phyloP scores from a whole-genome alignment of 2,329 filamentous ascomycete species.

The Alternaria conjuncta region DNA sequence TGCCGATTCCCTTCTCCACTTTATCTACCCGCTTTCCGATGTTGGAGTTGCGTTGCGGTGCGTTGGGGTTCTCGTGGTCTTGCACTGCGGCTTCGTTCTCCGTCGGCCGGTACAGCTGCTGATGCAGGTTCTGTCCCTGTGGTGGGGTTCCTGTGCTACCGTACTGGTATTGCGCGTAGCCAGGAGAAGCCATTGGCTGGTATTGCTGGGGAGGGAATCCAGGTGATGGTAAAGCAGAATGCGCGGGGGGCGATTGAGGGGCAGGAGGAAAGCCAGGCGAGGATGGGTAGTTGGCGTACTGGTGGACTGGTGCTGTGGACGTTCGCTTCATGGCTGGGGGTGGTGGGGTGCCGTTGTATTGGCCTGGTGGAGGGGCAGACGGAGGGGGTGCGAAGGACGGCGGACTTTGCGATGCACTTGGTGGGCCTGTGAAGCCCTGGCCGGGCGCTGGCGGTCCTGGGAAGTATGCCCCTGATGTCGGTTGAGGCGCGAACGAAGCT shows the following conservation, averaged over 20 bases:
- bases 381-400: conserved; percentile 51
- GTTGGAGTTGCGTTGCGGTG: conserved; percentile 53
- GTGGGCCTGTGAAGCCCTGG: conserved; percentile 42
- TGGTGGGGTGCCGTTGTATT: conserved; percentile 30
- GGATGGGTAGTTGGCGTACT: conserved; percentile 49
- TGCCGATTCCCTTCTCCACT: conserved; percentile 72
- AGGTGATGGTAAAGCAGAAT: conserved; percentile 49
- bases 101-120: conserved; percentile 73
- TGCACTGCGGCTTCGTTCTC: conserved; percentile 60
- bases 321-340: conserved; percentile 39
- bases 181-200: conserved; percentile 49
- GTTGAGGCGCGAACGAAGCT: conserved; percentile 41
- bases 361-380: conserved; percentile 33
- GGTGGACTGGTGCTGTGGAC: conserved; percentile 41
- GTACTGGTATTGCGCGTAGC: conserved; percentile 64
- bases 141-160: conserved; percentile 39
- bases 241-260: conserved; percentile 36
- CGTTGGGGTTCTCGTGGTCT: conserved; percentile 28
- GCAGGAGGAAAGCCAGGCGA: conserved; percentile 39
- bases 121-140: conserved; percentile 64
- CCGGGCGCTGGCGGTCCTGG: conserved; percentile 50
- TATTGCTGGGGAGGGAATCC: conserved; percentile 47
- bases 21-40: conserved; percentile 70
- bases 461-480: conserved; percentile 49
- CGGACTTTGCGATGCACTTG: conserved; percentile 43